phyloP scores from a whole-genome alignment of 805 yeast species.

The Barnettozyma pratensis region DNA sequence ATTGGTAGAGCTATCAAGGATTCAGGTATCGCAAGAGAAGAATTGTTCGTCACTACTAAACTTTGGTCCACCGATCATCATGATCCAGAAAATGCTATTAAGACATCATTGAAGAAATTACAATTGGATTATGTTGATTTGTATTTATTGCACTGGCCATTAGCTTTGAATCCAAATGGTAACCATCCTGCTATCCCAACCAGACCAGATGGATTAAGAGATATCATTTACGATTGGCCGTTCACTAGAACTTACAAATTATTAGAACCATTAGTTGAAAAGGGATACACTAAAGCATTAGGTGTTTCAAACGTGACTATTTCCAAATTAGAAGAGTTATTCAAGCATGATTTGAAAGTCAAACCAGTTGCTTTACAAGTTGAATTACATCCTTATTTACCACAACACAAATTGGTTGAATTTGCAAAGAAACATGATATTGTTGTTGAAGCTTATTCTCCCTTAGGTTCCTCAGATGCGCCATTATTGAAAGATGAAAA shows the following conservation, averaged over 20 bases:
- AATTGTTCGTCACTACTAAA: constrained; percentile 41
- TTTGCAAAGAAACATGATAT: constrained; percentile 14
- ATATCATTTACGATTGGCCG: constrained; percentile 38
- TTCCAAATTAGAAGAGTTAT: constrained; percentile 11
- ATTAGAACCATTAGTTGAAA: constrained; percentile 10
- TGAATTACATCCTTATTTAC: constrained; percentile 17
- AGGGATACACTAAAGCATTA: constrained; percentile 12
- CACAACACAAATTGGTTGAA: constrained; percentile 15
- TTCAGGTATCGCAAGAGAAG: constrained; percentile 6
- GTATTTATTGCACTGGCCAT: constrained; percentile 82
- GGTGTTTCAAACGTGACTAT: constrained; percentile 18
- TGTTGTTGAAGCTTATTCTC: constrained; percentile 17
- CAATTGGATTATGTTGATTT: constrained; percentile 72
- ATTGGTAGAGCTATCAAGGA: constrained; percentile 37
- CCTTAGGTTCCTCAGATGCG: constrained; percentile 16
- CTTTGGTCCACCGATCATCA: constrained; percentile 47
- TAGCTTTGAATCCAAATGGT: constrained; percentile 31
- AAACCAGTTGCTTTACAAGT: constrained; percentile 17
- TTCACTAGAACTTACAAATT: constrained; percentile 20
- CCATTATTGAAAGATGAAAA: constrained; percentile 30
- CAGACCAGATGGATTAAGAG: constrained; percentile 34
- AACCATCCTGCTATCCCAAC: constrained; percentile 30
- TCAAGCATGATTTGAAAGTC: constrained; percentile 5
- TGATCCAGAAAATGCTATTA: constrained; percentile 47
- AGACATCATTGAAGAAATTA: constrained; percentile 16